Evolutionary conservation across 202 grass and related monocot genomes (phyloP).

Genomic region (Schoenoplectus tabernaemontani): DNA sequence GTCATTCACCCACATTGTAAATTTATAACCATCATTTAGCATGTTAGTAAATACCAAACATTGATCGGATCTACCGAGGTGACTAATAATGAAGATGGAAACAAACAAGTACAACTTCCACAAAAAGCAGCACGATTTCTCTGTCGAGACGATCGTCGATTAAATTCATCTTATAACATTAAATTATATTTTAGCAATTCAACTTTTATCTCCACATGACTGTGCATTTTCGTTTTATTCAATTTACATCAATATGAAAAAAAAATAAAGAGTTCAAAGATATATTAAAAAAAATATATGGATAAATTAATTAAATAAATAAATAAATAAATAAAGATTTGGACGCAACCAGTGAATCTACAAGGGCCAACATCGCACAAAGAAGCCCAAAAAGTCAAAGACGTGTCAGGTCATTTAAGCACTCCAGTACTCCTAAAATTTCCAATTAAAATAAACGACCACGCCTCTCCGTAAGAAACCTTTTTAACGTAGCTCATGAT

Average conservation of each 20-base stretch:
- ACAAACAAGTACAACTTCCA: neutral
- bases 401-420: too few relatives aligned
- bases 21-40: neutral
- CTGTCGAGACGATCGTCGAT: neutral
- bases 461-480: neutral
- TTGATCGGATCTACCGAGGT: neutral
- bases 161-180: neutral
- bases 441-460: neutral
- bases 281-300: too few relatives aligned
- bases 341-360: too few relatives aligned
- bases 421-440: too few relatives aligned
- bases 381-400: too few relatives aligned
- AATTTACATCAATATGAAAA: too few relatives aligned
- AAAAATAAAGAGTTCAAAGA: too few relatives aligned
- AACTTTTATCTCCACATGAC: neutral
- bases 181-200: neutral
- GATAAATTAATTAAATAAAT: too few relatives aligned
- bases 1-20: neutral
- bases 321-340: too few relatives aligned
- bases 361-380: too few relatives aligned
- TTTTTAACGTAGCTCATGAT: too few relatives aligned
- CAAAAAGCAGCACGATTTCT: neutral
- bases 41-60: neutral
- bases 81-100: neutral
- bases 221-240: too few relatives aligned